Conservation (phyloP, 176 grass and related monocot genomes). For the Rhynchospora pubera region DNA sequence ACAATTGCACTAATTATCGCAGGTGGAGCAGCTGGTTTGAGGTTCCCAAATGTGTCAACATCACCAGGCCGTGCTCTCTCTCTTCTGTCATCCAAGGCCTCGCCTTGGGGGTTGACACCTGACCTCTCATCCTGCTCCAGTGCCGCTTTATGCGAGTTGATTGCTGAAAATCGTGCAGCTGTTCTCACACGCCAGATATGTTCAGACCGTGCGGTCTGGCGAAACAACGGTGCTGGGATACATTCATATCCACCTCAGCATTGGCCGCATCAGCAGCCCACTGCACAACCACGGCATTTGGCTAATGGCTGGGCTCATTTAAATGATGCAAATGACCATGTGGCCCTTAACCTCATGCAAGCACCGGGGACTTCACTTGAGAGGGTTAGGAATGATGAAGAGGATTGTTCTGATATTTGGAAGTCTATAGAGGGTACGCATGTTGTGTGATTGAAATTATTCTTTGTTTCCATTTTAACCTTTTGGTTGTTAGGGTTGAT, state of each 20-base stretch:
- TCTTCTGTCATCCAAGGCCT: conserved; percentile 33
- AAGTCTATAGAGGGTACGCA: conserved; percentile 33
- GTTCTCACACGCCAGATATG: conserved; percentile 54
- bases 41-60: conserved; percentile 3
- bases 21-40: not conserved
- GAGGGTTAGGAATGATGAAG: conserved; percentile 29
- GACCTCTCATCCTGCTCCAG: conserved; percentile 24
- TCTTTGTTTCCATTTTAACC: not conserved
- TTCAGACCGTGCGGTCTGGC: conserved; percentile 21
- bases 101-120: conserved; percentile 21
- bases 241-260: not conserved
- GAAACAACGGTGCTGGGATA: not conserved
- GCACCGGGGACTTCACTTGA: conserved; percentile 13
- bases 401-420: conserved; percentile 56
- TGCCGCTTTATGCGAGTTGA: conserved; percentile 72
- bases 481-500: not conserved
- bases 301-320: conserved; percentile 5
- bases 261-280: conserved; percentile 21
- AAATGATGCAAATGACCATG: conserved; percentile 26
- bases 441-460: conserved; percentile 37
- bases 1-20: not conserved
- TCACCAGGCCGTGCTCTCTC: conserved; percentile 25
- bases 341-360: conserved; percentile 88
- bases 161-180: conserved; percentile 75
- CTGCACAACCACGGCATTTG: not conserved